Evolutionary conservation across 2,329 filamentous ascomycete species (phyloP), one percentile per base, ranked within the genome.

Genomic region (Calonectria pseudoreteaudii): DNA sequence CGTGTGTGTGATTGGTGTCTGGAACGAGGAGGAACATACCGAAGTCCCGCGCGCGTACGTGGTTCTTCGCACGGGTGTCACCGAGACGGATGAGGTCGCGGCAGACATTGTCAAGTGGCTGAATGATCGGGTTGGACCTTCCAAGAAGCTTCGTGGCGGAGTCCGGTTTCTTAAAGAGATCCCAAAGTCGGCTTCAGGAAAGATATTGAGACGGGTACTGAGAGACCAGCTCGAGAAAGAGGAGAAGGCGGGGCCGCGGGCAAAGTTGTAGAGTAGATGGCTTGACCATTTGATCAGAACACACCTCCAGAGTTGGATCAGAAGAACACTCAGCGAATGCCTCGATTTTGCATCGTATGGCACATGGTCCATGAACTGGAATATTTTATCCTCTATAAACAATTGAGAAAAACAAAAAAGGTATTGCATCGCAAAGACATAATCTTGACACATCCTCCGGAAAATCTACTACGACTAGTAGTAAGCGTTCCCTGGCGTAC

Each of bases 131-230:
- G 93, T 95, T 6, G 89, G 91, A 0, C 88, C 85, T 65, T 89
- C 92, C 78, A 96, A 96, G 85, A 88, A 90, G 79, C 86, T 95
- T 77, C 92, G 91, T 6, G 94, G 94, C 0, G 94, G 94, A 1
- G 90, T 96, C 26, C 84, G 88, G 16, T 94, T 95, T 81, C 84
- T 93, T 10, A 89, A 93, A 41, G 86, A 86, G 31, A 91, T 96
- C 36, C 93, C 94, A 16, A 95, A 94, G 86, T 94, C 94, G 77
- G 88, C 89, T 16, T 85, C 86, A 20, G 88, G 88, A 2, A 89
- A 89, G 84, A 87, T 89, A 38, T 75, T 89, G 70, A 82, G 88
- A 13, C 82, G 87, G 50, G 83, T 89, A 30, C 82, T 94, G 66
- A 87, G 90, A 77, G 86, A 81, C 34, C 84, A 78, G 84, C 84